Percentiles rank a stretch among this genome's conserved stretches.
These are phyloP conservation scores for Hemileccinum hortonii DNA, from an alignment of 1,284 basidiomycete species.

Conservation along the genomic window DNA sequence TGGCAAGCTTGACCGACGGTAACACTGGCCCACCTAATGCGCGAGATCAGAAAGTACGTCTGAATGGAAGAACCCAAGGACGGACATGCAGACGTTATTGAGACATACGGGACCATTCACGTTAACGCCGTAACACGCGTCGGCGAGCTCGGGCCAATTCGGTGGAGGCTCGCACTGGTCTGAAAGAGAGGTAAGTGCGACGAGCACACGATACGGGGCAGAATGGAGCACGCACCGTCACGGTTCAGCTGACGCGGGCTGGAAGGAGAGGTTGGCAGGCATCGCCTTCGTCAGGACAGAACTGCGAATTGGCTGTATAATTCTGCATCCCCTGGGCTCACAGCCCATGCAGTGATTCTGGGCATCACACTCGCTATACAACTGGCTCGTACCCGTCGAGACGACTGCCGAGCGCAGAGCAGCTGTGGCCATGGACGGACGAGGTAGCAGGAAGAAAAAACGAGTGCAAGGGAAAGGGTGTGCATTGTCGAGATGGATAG, in stretches of 20 bases:
- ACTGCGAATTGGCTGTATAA: too few species aligned
- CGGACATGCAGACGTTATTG: conserved; percentile 49
- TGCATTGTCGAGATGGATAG: conserved; percentile 6
- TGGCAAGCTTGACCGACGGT: conserved; percentile 64
- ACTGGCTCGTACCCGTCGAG: conserved; percentile 71
- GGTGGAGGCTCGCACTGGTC: conserved; percentile 74
- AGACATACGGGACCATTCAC: conserved; percentile 81
- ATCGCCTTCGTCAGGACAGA: conserved; percentile 85
- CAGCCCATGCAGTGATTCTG: conserved; percentile 62
- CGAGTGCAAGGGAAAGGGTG: conserved; percentile 37
- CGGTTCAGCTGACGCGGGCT: conserved; percentile 81
- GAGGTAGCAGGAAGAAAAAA: conserved; percentile 36
- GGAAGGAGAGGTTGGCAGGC: conserved; percentile 61
- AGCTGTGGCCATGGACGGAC: conserved; percentile 45
- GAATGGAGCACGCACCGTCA: conserved; percentile 59
- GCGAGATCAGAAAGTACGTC: not conserved
- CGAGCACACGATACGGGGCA: not conserved
- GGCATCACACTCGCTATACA: conserved; percentile 74
- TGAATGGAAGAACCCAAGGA: conserved; percentile 14
- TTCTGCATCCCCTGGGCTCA: too few species aligned
- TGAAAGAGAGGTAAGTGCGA: conserved; percentile 29
- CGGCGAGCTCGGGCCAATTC: conserved; percentile 62
- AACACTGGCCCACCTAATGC: conserved; percentile 68
- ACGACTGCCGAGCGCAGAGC: conserved; percentile 56
- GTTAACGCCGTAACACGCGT: conserved; percentile 64